Evolutionary conservation across 257 asterid species (phyloP), one percentile per base, ranked within the genome.

Genomic region (Solanum lignicaule): DNA sequence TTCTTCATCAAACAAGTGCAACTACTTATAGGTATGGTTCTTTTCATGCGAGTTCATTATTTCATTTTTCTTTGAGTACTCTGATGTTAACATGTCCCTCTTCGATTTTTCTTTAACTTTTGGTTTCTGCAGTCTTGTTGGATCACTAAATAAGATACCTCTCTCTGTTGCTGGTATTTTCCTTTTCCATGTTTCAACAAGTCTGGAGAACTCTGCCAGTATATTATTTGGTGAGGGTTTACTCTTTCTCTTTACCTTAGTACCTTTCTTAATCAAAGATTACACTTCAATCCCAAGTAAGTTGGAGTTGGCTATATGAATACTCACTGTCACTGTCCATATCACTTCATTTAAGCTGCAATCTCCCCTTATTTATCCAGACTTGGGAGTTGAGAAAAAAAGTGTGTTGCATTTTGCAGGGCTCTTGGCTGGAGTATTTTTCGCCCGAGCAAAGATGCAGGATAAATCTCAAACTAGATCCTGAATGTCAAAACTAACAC

Each of bases 1-100:
- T 96, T 91, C 98, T 96, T 84, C 99, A 94, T 93, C 99, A 96
- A 93, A 96, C 99, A 3, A 94, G 98, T 83, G 98, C 98, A 85
- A 96, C 99, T 60, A 95, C 98, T 9, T 96, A 96, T 90, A 94
- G 99, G 99, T 96, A 43, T 73, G 73, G 27, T 83, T 72, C 83
- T 69, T 86, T 84, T 88, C 66, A 68, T 46, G 18, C 27, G 55
- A 36, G 41, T 72, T 12, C 65, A 5, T 69, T 83, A 9, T 31
- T 78, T 86, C 23, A 48, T 75, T n/a, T 62, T 79, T 58, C 9
- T 58, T 31, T 21, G 14, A 18, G 65, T 82, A 18, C 27, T 48
- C 58, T 31, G 86, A 82, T 10, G 25, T 48, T 21, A 58, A 18
- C 23, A 9, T n/a, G 87, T 74, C 35, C 46, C 74, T 60, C 29